Base-by-base conservation (phyloP, 495 filamentous ascomycete genomes). In the Pyrenopolyporus hunteri region DNA sequence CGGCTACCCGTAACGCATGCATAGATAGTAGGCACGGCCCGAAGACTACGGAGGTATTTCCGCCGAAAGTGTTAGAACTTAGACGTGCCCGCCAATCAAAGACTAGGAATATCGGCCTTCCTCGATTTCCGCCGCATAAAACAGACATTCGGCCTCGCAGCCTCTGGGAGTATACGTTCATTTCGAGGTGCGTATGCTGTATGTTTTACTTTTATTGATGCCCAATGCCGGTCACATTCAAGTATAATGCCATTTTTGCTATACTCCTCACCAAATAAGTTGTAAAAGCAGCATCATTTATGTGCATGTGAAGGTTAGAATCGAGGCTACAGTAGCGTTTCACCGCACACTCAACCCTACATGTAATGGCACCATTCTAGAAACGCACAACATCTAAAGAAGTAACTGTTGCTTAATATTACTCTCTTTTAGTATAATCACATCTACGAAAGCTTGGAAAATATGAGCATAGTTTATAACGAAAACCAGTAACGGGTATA, bases 31-130 rank as follows among this genome's bases (percentile, higher is more conserved):
- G 29, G 47, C 25, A 40, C 45, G 37, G 37, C 45, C 59, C 52
- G 58, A 50, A 32, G 36, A 39, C n/a, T 42, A 44, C 51, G 59
- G 59, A 50, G 37, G 43, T 62, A 62, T 56, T 56, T 56, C 33
- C 17, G 35, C 59, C 59, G 59, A 63, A 47, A 32, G 23, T 28
- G 49, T 61, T 55, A 8, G 36, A 62, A 50, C 45, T 36, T 17
- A 25, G 40, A 37, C 9, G 23, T 11, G 23, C 5, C 31, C 16
- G 23, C 59, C 51, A 63, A 63, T 63, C 44, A 46, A 32, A 17
- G 25, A 25, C 25, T 57, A 35, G 39, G 32, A 57, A 45, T 63
- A 39, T 37, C 8, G 45, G 20, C 4, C 17, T 36, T 50, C 33
- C 51, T 35, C 37, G 45, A 63, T 55, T 50, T 40, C 37, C 59